Evolutionary conservation across 139 green algal genomes (phyloP).

Genomic region (Tetratostichococcus sp.): DNA sequence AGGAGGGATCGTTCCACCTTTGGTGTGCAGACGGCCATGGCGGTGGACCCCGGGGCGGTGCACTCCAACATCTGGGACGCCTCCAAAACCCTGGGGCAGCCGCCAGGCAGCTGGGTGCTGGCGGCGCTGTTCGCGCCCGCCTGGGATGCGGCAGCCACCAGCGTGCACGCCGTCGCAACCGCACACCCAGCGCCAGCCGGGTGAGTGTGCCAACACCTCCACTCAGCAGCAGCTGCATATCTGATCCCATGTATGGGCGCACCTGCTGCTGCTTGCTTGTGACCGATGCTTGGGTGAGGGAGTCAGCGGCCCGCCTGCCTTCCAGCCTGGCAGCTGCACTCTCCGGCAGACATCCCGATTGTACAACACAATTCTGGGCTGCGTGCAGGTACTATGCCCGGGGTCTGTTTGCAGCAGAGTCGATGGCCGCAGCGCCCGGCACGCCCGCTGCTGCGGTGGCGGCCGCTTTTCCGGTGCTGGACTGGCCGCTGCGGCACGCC

Average conservation of each 20-base stretch:
- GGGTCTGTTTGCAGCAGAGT: conserved; percentile 13
- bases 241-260: too few relatives aligned
- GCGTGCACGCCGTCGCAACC: conserved; percentile 14
- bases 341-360: too few relatives aligned
- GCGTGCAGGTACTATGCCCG: conserved; percentile 18
- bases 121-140: conserved; percentile 12
- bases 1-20: too few relatives aligned
- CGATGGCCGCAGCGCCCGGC: not conserved
- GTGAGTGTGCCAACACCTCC: not conserved
- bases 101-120: conserved; percentile 8
- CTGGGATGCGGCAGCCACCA: conserved; percentile 19
- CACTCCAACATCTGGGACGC: conserved; percentile 23
- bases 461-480: not conserved
- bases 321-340: too few relatives aligned
- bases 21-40: conserved; percentile 5
- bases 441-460: too few relatives aligned
- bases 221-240: too few relatives aligned
- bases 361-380: too few relatives aligned
- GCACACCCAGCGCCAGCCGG: not conserved
- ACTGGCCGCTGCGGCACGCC: not conserved
- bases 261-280: too few relatives aligned
- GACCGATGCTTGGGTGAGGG: too few relatives aligned
- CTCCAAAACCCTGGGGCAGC: not conserved
- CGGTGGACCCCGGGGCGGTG: conserved; percentile 22
- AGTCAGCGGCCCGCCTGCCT: too few relatives aligned